Base-by-base conservation (phyloP, 2,329 filamentous ascomycete genomes). In the Hymenotorrendiella dingleyae region DNA sequence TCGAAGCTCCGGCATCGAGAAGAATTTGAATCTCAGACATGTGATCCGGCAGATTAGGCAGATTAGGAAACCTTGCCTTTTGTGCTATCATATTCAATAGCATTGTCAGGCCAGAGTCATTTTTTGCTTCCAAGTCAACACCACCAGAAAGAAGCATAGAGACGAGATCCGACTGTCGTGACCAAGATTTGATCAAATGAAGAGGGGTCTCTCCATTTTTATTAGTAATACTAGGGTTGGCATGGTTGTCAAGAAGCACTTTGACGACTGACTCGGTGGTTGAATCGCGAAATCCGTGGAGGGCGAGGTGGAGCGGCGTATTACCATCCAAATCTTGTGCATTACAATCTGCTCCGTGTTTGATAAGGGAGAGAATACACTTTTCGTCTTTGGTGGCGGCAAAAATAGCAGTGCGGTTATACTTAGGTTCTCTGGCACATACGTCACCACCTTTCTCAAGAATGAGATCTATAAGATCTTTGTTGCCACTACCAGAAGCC, bases 271-370 rank as follows among this genome's bases (percentile, higher is more conserved):
- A n/a, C n/a, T n/a, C n/a, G n/a, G 8, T 14, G 21, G 6, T 38
- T 29, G 21, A 16, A 19, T 27, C 11, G n/a, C n/a, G n/a, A n/a
- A n/a, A n/a, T n/a, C n/a, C n/a, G n/a, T n/a, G n/a, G n/a, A n/a
- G n/a, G 21, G n/a, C 21, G 16, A 26, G n/a, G 32, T 49, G 47
- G 4, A 49, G 42, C 17, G 40, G 42, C 8, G 47, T 49, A 21
- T 46, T 24, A 16, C 42, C 44, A 4, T 47, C 32, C 4, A 8
- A 16, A 27, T 46, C 42, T 20, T 42, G 24, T 7, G 11, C 36
- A 22, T 49, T 47, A n/a, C 40, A 35, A 32, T 52, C 37, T 21
- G 39, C 48, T 10, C 45, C 50, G 27, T 44, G 33, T 16, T 23
- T 32, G 10, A 48, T 35, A 16, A 45, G 20, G 7, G 36, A 14